Evolutionary conservation across 1,284 basidiomycete genomes (phyloP).

Genomic region (Ceratobasidium theobromae): DNA sequence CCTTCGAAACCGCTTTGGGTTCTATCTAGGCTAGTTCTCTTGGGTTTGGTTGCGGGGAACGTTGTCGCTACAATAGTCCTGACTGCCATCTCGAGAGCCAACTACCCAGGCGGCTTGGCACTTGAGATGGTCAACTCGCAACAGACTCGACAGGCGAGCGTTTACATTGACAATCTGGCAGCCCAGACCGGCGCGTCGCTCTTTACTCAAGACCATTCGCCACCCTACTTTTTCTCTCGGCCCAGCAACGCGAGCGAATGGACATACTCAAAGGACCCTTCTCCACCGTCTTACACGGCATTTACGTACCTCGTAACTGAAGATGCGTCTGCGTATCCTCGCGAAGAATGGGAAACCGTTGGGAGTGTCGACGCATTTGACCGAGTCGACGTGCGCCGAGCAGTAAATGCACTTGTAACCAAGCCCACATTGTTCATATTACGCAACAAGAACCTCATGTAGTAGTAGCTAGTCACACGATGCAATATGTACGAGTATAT

Average conservation of each 20-base stretch:
- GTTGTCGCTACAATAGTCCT: conserved; percentile 54
- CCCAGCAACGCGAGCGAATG: conserved; percentile 13
- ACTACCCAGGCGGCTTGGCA: conserved; percentile 86
- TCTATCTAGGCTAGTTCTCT: conserved; percentile 43
- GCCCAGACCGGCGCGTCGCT: conserved; percentile 90
- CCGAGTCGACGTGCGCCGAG: background rate
- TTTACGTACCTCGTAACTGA: conserved; percentile 25
- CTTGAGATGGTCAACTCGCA: conserved; percentile 49
- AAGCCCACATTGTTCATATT: conserved; percentile 26
- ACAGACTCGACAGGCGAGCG: conserved; percentile 41
- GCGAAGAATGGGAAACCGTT: conserved; percentile 1
- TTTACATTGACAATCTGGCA: conserved; percentile 80
- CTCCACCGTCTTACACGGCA: background rate
- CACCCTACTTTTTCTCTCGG: conserved; percentile 49
- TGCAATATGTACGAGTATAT: background rate
- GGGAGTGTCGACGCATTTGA: conserved; percentile 7
- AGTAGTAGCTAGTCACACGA: background rate
- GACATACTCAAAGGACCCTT: conserved; percentile 28
- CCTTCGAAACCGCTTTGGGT: conserved; percentile 5
- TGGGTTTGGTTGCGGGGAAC: conserved; percentile 57
- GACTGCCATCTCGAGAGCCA: conserved; percentile 63
- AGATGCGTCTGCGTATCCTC: background rate
- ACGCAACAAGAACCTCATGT: conserved; percentile 4
- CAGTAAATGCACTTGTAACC: background rate
- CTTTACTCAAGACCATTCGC: conserved; percentile 73